phyloP scores from a whole-genome alignment of 306 rosid species.

The Delonix regia region DNA sequence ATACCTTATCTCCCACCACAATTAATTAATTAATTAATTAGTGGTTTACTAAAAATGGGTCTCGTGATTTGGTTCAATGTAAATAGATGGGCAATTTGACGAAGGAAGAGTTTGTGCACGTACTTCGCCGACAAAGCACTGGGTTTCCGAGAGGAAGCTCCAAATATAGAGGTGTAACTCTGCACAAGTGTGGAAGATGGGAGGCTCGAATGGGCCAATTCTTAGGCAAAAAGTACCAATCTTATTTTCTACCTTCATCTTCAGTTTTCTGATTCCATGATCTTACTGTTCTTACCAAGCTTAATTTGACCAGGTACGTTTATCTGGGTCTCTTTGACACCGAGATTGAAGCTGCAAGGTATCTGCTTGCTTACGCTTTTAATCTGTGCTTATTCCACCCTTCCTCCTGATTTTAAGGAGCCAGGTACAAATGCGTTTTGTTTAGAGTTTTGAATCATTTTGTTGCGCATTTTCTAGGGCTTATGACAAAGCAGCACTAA shows the following conservation, averaged over 20 bases:
- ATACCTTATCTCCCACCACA: slow-evolving; percentile 38
- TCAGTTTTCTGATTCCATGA: neutral
- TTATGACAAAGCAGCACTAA: slow-evolving; percentile 97
- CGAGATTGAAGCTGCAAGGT: slow-evolving; percentile 97
- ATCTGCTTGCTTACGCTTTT: neutral
- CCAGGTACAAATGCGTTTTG: neutral
- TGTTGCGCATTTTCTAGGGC: slow-evolving; percentile 58
- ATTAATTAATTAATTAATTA: neutral
- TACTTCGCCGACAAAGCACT: slow-evolving; percentile 99
- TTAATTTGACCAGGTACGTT: slow-evolving; percentile 65
- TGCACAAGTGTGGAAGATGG: slow-evolving; percentile 99
- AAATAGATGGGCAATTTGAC: slow-evolving; percentile 91
- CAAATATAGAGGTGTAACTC: slow-evolving; percentile 96
- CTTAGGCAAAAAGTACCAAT: slow-evolving; percentile 84
- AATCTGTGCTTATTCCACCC: neutral
- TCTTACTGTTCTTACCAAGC: too few relatives aligned
- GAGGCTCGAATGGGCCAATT: slow-evolving; percentile 99
- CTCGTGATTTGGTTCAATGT: slow-evolving; percentile 3
- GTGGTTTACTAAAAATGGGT: neutral
- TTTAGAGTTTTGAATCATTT: slow-evolving; percentile 24
- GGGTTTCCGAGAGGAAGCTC: slow-evolving; percentile 99
- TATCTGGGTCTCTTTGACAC: slow-evolving; percentile 96
- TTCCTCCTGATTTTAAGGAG: neutral
- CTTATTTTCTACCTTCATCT: neutral
- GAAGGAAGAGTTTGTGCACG: slow-evolving; percentile 98